Conservation (phyloP, 2,329 filamentous ascomycete species). For the Talaromyces sp. region DNA sequence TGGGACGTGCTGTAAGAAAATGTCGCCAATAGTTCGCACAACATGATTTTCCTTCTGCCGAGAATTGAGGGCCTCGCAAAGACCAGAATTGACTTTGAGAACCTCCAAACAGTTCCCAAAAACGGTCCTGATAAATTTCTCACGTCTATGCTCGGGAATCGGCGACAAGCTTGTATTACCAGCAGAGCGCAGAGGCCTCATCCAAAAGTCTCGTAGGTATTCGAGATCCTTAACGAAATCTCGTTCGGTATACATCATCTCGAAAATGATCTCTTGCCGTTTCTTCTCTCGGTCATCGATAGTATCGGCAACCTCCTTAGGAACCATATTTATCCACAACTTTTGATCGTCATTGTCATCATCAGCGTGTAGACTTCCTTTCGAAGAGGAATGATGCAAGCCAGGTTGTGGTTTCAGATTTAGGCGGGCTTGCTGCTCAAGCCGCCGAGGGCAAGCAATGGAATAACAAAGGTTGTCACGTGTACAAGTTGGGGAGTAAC, state of each 20-base stretch:
- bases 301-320: constrained; percentile 87
- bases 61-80: constrained; percentile 82
- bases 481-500: constrained; percentile 96
- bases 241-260: constrained; percentile 96
- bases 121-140: constrained; percentile 88
- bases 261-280: constrained; percentile 94
- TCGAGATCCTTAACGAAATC: constrained; percentile 99
- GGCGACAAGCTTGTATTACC: constrained; percentile 64
- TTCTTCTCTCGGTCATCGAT: constrained; percentile 92
- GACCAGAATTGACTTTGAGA: constrained; percentile 80
- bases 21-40: constrained; percentile 84
- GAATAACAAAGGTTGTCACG: constrained; percentile 95
- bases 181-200: constrained; percentile 78
- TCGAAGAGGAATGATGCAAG: constrained; percentile 66
- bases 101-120: constrained; percentile 97
- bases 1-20: constrained; percentile 87
- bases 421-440: constrained; percentile 90
- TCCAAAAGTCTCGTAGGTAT: constrained; percentile 98
- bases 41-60: constrained; percentile 88
- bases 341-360: constrained; percentile 94
- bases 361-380: constrained; percentile 74
- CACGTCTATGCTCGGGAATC: constrained; percentile 80
- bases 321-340: constrained; percentile 97
- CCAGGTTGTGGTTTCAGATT: constrained; percentile 92
- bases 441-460: constrained; percentile 85